phyloP scores from a whole-genome alignment of 164 flowering plant species.

The Tetracentron sinense region DNA sequence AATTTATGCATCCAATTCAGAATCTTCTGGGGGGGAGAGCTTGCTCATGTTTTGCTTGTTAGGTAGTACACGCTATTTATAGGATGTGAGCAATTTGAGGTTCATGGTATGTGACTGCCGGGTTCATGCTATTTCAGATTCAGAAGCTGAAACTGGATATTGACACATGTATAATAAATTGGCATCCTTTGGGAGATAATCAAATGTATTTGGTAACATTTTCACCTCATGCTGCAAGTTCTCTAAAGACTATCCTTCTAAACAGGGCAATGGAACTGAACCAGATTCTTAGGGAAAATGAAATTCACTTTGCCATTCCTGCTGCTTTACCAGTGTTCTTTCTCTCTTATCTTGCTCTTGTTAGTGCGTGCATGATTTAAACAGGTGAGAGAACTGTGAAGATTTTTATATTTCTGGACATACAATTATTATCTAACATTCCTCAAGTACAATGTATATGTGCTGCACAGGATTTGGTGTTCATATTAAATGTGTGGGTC shows the following conservation, averaged over 20 bases:
- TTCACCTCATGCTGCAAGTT: conserved; percentile 2
- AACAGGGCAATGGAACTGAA: conserved; percentile 95
- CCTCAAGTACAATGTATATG: background rate
- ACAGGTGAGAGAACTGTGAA: conserved; percentile 40
- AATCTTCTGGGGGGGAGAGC: conserved; percentile 86
- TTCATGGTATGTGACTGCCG: conserved; percentile 11
- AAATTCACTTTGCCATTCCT: conserved; percentile 92
- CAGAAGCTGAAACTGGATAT: conserved; percentile 96
- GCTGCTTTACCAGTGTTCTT: conserved; percentile 96
- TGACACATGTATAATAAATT: conserved; percentile 55
- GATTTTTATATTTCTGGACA: background rate
- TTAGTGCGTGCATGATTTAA: conserved; percentile 71
- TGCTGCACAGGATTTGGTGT: background rate
- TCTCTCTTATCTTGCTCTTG: conserved; percentile 59
- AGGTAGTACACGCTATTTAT: conserved; percentile 42
- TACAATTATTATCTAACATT: background rate
- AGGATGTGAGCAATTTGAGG: background rate
- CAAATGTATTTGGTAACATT: background rate
- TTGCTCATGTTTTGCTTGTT: conserved; percentile 85
- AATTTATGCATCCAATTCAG: conserved; percentile 83
- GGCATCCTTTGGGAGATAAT: background rate
- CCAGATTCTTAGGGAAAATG: conserved; percentile 93
- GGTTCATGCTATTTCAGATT: conserved; percentile 52
- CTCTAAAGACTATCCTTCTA: conserved; percentile 14
- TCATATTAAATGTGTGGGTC: background rate